A percentile compares a stretch with the other conserved stretches of the same genome.
phyloP scores from a whole-genome alignment of 768 basidiomycete genomes.

The Russula foetens region DNA sequence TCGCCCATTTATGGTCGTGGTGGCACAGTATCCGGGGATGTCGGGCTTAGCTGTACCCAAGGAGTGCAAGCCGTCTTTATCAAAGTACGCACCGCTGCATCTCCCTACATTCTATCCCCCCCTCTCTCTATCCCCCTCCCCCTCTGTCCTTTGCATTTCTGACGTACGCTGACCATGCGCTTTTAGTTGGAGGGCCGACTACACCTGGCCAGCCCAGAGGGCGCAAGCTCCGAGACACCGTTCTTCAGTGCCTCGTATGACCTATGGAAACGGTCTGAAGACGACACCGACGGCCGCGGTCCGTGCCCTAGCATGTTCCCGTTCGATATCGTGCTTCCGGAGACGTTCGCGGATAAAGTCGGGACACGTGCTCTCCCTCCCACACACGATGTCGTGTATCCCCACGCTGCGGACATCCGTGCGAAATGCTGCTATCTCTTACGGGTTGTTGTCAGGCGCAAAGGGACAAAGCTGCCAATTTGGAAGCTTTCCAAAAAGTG shows the following conservation, averaged over 20 bases:
- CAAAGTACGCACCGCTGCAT: conserved; percentile 32
- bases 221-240: not conserved
- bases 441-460: conserved; percentile 32
- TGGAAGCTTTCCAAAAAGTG: conserved; percentile 43
- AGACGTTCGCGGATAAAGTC: conserved; percentile 4
- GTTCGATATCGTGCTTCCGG: conserved; percentile 30
- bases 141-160: no score
- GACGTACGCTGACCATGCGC: no score
- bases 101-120: no score
- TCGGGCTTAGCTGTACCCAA: conserved; percentile 34
- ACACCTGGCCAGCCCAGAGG: conserved; percentile 15
- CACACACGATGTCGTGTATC: conserved; percentile 36
- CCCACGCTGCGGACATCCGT: conserved; percentile 26
- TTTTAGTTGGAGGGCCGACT: conserved; percentile 23
- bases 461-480: conserved; percentile 34
- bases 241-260: conserved; percentile 14
- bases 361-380: conserved; percentile 32
- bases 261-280: conserved; percentile 14
- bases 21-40: conserved; percentile 33
- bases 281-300: not conserved
- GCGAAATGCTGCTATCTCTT: conserved; percentile 39
- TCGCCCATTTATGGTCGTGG: conserved; percentile 41
- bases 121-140: no score
- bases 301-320: conserved; percentile 31
- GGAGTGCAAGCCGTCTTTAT: conserved; percentile 36